Evolutionary conservation across 164 flowering plant species (phyloP), one percentile per base, ranked within the genome.

Genomic region (Sedum album): DNA sequence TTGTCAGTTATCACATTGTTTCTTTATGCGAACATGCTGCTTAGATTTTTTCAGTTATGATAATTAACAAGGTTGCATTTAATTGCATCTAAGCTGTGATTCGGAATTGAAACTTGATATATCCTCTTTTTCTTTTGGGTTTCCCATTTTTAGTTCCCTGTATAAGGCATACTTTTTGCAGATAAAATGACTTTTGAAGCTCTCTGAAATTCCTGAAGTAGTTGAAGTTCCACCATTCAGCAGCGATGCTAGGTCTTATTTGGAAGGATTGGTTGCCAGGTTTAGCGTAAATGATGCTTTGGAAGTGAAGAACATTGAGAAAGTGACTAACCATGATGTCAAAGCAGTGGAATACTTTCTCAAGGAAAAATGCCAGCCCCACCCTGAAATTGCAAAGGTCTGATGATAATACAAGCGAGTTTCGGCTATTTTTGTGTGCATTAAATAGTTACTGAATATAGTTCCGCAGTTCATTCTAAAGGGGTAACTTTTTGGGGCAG

Each of bases 261-360:
- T 94, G 78, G 80, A 80, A 70, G 80, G 78, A 7, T 17, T 94
- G 55, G 72, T 85, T 70, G 84, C 86, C 68, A 82, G 76, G 68
- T 91, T 94, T 71, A 71, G 79, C 66, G 65, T 75, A 66, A 67
- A 67, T 72, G 99, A 94, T 82, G 97, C 99, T 0, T 61, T 75
- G 81, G 91, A 91, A 70, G 84, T 94, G 28, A 91, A 88, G 68
- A 80, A 80, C 2, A 91, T 94, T 67, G 97, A 94, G 85, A 88
- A 65, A 76, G 83, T 86, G 68, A 94, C 99, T 3, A 91, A 94
- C 71, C 97, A 94, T 80, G 99, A 91, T 75, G 99, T 90, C 10
- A 94, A 94, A 79, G 99, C 99, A n/a, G 91, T 95, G 42, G 97
- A 91, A 63, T 95, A 95, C 78, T 95, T 88, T 78, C 78, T 92